Conservation (phyloP, 1,284 basidiomycete species). For the Ustilago esculenta region DNA sequence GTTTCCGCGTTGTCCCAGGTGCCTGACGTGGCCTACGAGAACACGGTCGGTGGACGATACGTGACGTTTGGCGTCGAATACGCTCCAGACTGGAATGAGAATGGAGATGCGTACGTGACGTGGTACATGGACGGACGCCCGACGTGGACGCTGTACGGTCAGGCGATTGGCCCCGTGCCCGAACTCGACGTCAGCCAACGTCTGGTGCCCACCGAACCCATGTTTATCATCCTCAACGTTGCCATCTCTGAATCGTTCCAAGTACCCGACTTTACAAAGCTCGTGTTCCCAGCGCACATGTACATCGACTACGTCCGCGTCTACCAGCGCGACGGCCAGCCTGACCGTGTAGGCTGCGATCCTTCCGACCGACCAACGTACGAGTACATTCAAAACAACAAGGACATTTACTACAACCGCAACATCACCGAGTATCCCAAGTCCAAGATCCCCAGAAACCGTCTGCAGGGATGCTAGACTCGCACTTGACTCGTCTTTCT, state of each 20-base stretch:
- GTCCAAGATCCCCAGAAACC: constrained; percentile 41
- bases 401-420: constrained; percentile 62
- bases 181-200: constrained; percentile 54
- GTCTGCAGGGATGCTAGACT: constrained; percentile 46
- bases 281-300: constrained; percentile 69
- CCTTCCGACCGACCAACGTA: constrained; percentile 61
- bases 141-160: constrained; percentile 58
- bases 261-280: constrained; percentile 66
- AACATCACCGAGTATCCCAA: constrained; percentile 53
- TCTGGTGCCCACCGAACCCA: constrained; percentile 60
- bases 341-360: constrained; percentile 63
- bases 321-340: constrained; percentile 69
- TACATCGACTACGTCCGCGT: constrained; percentile 69
- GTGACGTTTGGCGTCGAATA: constrained; percentile 66
- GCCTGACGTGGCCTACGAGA: constrained; percentile 55
- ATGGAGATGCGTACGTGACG: constrained; percentile 54
- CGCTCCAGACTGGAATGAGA: constrained; percentile 58
- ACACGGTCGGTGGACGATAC: constrained; percentile 27
- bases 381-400: constrained; percentile 64
- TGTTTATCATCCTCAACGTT: constrained; percentile 52
- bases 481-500: no score
- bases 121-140: constrained; percentile 64
- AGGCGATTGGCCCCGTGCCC: constrained; percentile 41
- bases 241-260: constrained; percentile 69
- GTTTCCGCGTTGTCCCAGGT: constrained; percentile 59